Percentiles rank a stretch among this genome's conserved stretches.
Conservation (phyloP, 345 rosid species). For the Euphorbia peplus region DNA sequence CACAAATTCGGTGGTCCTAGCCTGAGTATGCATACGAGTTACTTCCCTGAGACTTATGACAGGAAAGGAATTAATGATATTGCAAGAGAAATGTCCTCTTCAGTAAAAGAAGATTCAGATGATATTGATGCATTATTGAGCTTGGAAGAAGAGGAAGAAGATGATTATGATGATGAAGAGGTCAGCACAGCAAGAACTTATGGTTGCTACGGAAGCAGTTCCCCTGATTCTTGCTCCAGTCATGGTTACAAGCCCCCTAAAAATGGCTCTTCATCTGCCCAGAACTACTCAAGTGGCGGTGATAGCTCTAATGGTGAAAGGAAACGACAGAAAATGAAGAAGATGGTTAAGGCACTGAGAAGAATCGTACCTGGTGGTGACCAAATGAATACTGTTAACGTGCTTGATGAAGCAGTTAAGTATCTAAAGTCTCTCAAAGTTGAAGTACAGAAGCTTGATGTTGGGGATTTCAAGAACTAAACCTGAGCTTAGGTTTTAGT, state of each 20-base stretch:
- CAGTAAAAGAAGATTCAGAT: conserved; percentile 68
- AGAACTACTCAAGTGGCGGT: conserved; percentile 36
- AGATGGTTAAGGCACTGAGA: conserved; percentile 67
- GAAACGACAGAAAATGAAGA: conserved; percentile 65
- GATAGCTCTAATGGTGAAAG: conserved; percentile 43
- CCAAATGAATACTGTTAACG: conserved; percentile 59
- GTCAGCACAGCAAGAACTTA: conserved; percentile 64
- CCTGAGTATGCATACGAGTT: conserved; percentile 37
- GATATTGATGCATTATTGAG: conserved; percentile 83
- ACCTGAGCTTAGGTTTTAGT: conserved; percentile 19
- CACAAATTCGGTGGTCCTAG: conserved; percentile 49
- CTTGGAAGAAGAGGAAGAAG: conserved; percentile 52
- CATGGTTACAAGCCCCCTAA: conserved; percentile 38
- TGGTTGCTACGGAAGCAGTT: conserved; percentile 42
- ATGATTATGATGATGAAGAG: conserved; percentile 34
- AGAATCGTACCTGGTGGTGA: conserved; percentile 76
- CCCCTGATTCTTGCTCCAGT: conserved; percentile 57
- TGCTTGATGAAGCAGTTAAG: conserved; percentile 80
- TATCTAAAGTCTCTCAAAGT: conserved; percentile 79
- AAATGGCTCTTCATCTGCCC: conserved; percentile 34
- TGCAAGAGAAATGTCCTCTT: conserved; percentile 45
- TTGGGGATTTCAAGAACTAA: conserved; percentile 42
- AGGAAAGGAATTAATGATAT: conserved; percentile 29
- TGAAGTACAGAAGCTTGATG: conserved; percentile 72
- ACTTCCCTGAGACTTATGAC: conserved; percentile 38